Base-by-base conservation (phyloP, 108 stramenopile genomes). In the Seminavis robusta region DNA sequence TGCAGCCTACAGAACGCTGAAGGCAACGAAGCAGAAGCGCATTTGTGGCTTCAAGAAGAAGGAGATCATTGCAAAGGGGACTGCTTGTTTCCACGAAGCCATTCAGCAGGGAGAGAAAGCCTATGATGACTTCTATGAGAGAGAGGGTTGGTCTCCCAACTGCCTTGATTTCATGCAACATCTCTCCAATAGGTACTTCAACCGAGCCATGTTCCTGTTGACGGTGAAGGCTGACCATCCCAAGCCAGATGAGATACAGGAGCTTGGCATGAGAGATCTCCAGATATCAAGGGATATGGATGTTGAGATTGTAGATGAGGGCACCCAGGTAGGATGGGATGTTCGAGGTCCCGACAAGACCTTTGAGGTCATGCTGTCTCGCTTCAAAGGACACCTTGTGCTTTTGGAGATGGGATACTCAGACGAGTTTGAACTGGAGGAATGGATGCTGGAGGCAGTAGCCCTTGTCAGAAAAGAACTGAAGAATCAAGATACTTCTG, bases 171-270 rank as follows among this genome's bases (percentile, higher is more conserved):
- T 68, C 48, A 73, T 69, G 29, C 74, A 80, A 41, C 64, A 75
- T 15, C 67, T 85, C 6, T 69, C 76, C 16, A 76, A 85, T 50
- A 52, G 84, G 21, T 69, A 71, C 37, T 85, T 85, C 63, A 85
- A 85, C 60, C 74, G 84, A 3, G 84, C 64, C 9, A 61, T 85
- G 59, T 73, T 77, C 36, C 54, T 85, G 1, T 61, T 81, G n/a
- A 30, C 58, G 11, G 61, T 52, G 20, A 47, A 25, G 9, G 31
- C 60, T 23, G 52, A 76, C 23, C 65, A 67, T 13, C 43, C 37
- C 5, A 40, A 65, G 3, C 62, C 67, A 30, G 50, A 51, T 20
- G 56, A 74, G 15, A 47, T 66, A 4, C 50, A 69, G 25, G 53
- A 62, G 25, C 45, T 52, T 8, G 73, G 65, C 0, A 15, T 28